These are phyloP conservation scores for Microstegium vimineum DNA, from an alignment of 176 grass and related monocot genomes.

Conservation along the genomic window DNA sequence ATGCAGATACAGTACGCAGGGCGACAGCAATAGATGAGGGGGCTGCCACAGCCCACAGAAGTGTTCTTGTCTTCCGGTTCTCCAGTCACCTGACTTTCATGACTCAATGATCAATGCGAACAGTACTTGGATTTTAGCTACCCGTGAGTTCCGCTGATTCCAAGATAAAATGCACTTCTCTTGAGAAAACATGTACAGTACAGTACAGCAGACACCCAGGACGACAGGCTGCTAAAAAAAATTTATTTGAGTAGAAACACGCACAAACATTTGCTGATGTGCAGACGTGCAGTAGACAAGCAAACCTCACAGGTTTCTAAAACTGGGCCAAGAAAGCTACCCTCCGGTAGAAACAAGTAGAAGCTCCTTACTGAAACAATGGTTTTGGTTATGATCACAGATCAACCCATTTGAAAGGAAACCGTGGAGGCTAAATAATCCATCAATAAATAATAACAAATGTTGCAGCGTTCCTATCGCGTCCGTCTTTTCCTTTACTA, in stretches of 20 bases:
- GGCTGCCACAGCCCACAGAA: background rate
- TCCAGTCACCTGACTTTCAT: background rate
- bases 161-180: background rate
- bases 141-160: slow-evolving; percentile 31
- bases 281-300: background rate
- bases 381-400: background rate
- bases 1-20: background rate
- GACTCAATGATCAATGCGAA: background rate
- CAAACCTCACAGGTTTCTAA: background rate
- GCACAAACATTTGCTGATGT: background rate
- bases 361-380: background rate
- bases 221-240: background rate
- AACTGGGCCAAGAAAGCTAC: background rate
- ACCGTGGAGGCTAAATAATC: background rate
- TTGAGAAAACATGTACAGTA: slow-evolving; percentile 3
- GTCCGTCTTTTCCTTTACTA: background rate
- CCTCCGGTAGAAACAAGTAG: background rate
- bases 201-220: background rate
- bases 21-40: background rate
- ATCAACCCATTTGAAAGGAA: background rate
- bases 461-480: slow-evolving; percentile 1
- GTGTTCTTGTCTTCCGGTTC: background rate
- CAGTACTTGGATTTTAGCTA: background rate
- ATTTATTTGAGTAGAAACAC: background rate
- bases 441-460: slow-evolving; percentile 27